Evolutionary conservation across 768 basidiomycete species (phyloP), one percentile per base, ranked within the genome.

Genomic region (Brasilioporus rufonigricans): DNA sequence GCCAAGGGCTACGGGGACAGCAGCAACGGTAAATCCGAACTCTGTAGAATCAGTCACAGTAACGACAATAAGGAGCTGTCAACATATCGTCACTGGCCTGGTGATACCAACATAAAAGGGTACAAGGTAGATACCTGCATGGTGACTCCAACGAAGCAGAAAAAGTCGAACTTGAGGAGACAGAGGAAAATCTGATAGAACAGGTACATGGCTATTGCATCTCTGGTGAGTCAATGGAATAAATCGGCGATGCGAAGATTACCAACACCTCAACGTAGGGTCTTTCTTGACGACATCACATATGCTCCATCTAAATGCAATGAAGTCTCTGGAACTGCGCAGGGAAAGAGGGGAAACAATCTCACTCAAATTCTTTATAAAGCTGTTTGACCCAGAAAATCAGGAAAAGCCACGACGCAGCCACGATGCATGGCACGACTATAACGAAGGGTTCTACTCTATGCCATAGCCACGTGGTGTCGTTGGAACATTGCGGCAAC

Each of bases 211-310:
- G 80, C 91, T 93, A 57, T 48, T 46, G 40, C 18, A 57, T 35
- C 52, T 52, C 41, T 33, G 36, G 53, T 53, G 21, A 55, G 44
- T 47, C 5, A 53, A 29, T 11, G 21, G 21, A 35, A 41, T 11
- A 24, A 11, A 40, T 11, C 48, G 9, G 9, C 10, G 24, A 50
- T 16, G 36, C 35, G 27, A 31, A 52, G 16, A 32, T 45, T 11
- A 68, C 84, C 53, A 59, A 91, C 91, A 80, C 73, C 92, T 93
- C 82, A 89, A 85, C 61, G 78, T 86, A 8, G 87, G 87, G 61
- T 91, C 89, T 33, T 91, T 92, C 29, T 91, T 91, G 21, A 93
- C 90, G 33, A 89, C 83, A 64, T 92, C 91, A 76, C 93, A 93
- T 64, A 93, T 89, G 38, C 89, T 90, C 91, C 91, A 93, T 40